Conservation (phyloP, 1,139 yeast species). For the Pichia norvegensis region DNA sequence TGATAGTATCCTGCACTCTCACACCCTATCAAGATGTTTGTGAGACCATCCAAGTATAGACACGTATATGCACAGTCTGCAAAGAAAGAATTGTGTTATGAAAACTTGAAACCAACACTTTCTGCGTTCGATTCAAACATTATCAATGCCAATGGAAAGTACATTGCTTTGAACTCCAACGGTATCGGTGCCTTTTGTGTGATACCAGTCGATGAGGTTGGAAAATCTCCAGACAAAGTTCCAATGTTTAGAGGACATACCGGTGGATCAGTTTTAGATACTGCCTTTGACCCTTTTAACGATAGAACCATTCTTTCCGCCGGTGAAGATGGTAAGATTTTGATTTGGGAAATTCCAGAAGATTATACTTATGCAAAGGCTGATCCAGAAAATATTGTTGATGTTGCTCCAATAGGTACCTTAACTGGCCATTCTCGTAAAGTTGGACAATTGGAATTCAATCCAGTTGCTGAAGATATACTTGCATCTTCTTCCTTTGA, state of each 20-base stretch:
- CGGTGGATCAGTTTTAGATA: conserved; percentile 91
- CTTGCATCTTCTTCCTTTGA: conserved; percentile 88
- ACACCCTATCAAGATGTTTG: conserved; percentile 44
- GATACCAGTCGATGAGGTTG: conserved; percentile 75
- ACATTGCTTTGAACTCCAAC: conserved; percentile 74
- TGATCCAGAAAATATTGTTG: conserved; percentile 57
- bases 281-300: conserved; percentile 89
- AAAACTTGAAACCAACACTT: conserved; percentile 74
- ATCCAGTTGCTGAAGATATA: conserved; percentile 80
- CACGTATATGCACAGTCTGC: conserved; percentile 92
- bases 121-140: conserved; percentile 96
- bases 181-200: conserved; percentile 98
- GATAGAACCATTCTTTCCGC: conserved; percentile 69
- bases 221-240: conserved; percentile 91
- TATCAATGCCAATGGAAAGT: conserved; percentile 77
- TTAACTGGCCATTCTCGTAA: conserved; percentile 85
- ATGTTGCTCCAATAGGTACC: conserved; percentile 57
- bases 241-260: conserved; percentile 94
- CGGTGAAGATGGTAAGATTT: conserved; percentile 86
- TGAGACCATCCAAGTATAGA: conserved; percentile 92
- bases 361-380: conserved; percentile 63
- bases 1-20: too few relatives aligned
- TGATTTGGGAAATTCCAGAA: conserved; percentile 80
- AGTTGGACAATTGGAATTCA: conserved; percentile 88
- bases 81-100: conserved; percentile 82